Evolutionary conservation across 768 basidiomycete genomes (phyloP).

Genomic region (Boletus pseudopeckii): DNA sequence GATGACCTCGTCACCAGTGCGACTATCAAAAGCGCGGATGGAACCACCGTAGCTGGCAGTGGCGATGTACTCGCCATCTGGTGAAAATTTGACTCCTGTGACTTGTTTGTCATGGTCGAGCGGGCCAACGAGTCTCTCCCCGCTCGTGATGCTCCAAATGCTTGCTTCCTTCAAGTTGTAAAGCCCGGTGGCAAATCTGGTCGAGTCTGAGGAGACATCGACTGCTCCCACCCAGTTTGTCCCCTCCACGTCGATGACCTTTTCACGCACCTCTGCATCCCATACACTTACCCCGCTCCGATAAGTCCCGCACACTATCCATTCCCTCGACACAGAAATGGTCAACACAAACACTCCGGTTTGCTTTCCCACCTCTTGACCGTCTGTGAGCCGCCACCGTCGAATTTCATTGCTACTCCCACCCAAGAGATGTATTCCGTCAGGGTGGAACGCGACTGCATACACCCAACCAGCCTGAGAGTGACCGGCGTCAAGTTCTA

Average conservation of each 20-base stretch:
- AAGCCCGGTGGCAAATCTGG: not conserved
- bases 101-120: not conserved
- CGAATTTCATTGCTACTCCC: not conserved
- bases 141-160: not conserved
- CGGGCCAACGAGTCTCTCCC: not conserved
- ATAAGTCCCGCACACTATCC: not conserved
- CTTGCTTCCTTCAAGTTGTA: not conserved
- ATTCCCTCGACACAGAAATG: not conserved
- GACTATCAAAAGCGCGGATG: not conserved
- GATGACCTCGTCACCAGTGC: not conserved
- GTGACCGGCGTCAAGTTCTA: not conserved
- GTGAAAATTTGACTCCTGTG: not conserved
- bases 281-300: not conserved
- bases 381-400: not conserved
- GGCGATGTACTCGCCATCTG: not conserved
- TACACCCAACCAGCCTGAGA: fast-evolving
- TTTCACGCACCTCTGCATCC: not conserved
- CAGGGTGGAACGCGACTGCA: not conserved
- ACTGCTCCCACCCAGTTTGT: fast-evolving
- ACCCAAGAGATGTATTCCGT: not conserved
- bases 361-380: not conserved
- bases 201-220: not conserved
- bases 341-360: fast-evolving
- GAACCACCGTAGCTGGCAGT: fast-evolving
- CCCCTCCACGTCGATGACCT: not conserved